These are phyloP conservation scores for Candida yuanshanica DNA, from an alignment of 805 yeast species.

Conservation along the genomic window DNA sequence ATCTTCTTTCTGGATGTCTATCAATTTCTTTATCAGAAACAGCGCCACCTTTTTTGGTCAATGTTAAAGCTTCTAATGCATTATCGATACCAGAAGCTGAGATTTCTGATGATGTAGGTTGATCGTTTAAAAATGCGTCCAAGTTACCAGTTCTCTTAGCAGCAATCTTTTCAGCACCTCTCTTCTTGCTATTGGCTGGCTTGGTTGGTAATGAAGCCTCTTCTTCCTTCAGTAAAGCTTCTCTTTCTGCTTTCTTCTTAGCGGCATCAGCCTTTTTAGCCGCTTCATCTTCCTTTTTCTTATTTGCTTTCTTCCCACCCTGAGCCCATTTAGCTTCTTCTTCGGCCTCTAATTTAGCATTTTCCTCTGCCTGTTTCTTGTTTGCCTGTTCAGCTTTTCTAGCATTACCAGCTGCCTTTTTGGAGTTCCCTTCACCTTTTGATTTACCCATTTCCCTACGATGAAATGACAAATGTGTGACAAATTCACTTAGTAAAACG, in stretches of 20 bases:
- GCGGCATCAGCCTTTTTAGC: constrained; percentile 73
- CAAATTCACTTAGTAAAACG: too few relatives aligned
- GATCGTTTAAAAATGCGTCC: constrained; percentile 56
- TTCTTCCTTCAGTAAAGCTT: constrained; percentile 56
- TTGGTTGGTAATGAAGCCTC: constrained; percentile 59
- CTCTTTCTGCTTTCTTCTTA: constrained; percentile 78
- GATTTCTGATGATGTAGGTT: constrained; percentile 47
- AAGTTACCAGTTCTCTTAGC: constrained; percentile 54
- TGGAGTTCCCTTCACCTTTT: constrained; percentile 43
- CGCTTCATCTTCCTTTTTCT: constrained; percentile 64
- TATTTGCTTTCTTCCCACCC: constrained; percentile 63
- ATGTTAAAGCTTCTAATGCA: constrained; percentile 71
- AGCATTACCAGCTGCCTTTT: constrained; percentile 60
- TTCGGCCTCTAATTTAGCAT: constrained; percentile 38
- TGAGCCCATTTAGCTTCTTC: constrained; percentile 66
- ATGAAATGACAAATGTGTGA: not conserved
- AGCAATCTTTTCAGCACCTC: constrained; percentile 67
- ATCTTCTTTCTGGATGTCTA: constrained; percentile 85
- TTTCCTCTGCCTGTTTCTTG: constrained; percentile 49
- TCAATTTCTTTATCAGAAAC: constrained; percentile 61
- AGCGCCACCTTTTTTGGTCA: constrained; percentile 53
- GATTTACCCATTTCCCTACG: not conserved
- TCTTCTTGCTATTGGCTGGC: constrained; percentile 43
- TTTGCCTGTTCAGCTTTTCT: constrained; percentile 60
- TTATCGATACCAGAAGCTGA: constrained; percentile 72